Base-by-base conservation (phyloP, 2,329 filamentous ascomycete species). In the Fusarium neocosmosporiellum region DNA sequence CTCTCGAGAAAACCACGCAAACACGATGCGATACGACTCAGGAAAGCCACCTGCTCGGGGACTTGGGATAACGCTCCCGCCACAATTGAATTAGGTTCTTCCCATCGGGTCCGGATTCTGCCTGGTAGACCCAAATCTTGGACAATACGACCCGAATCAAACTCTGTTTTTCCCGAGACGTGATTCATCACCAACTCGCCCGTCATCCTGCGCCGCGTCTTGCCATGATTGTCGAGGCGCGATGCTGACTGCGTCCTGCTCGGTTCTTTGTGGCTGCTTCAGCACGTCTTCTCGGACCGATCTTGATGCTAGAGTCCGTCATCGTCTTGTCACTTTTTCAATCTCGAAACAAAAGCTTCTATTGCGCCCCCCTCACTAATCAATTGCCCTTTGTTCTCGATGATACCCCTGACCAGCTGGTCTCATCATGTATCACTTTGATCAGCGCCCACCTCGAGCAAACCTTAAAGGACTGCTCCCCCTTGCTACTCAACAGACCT, bases 1-100 rank as follows among this genome's bases (percentile, higher is more conserved):
- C 11, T 50, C 46, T 53, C 10, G 11, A 60, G 29, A 71, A 70
- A 71, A 64, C 66, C 66, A 55, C 70, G 62, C 66, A 73, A 53
- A 50, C 46, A 31, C 46, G 24, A 46, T 46, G 24, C 41, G 36
- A 58, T 63, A 31, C 61, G 39, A 63, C 61, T 46, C 59, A 48
- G 20, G 48, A 48, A 41, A 36, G 50, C 43, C 63, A 5, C 69
- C 65, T 31, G 48, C 58, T 59, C 63, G 66, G 59, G 48, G 59
- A 57, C 60, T 66, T 59, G 24, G 57, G 64, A 41, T 34, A 73
- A 59, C 63, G 70, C 59, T 68, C 20, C 57, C 57, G 70, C 70
- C 70, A 68, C 39, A 20, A 50, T 50, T 46, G 20, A 29, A 34
- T 46, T 31, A 36, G 31, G 20, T 27, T 60, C 41, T n/a, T n/a